Base-by-base conservation (phyloP, 768 basidiomycete genomes). In the Leccinum uliginosum region DNA sequence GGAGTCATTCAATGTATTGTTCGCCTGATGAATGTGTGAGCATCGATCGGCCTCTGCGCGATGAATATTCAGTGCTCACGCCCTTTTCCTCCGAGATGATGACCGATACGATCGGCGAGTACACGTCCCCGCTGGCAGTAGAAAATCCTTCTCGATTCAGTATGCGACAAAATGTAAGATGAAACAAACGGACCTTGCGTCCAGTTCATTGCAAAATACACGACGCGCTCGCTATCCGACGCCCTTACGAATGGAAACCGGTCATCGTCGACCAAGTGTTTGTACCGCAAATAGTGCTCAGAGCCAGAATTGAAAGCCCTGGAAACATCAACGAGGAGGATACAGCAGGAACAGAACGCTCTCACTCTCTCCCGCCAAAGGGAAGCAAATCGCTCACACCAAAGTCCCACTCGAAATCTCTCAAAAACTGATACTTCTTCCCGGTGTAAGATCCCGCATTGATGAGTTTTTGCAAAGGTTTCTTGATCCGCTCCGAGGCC, bases 181-280 rank as follows among this genome's bases (percentile, higher is more conserved):
- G 6, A 2, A 5, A 1, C 23, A 30, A 10, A 38, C 59, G 21
- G 47, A 84, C 89, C 90, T 57, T 75, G 73, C 2, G 77, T 76
- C 89, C 91, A 92, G 63, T 89, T 89, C 6, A 66, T 74, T 1
- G 89, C 89, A 19, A 86, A 84, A 17, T 79, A 69, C 3, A 90
- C 74, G 4, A 91, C 88, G 14, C 91, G 81, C 9, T 73, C 64
- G 3, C 78, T 77, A 15, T 78, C 75, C 1, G 80, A 78, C 0
- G 82, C 72, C 14, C 83, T 73, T 5, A 83, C 73, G 35, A 83
- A 85, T 2, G 87, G 87, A 1, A 82, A 53, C 52, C 76, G 74
- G 6, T 73, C 62, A 10, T 71, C 51, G 23, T 67, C 68, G 26
- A 88, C 64, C 5, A 89, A 69, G 30, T 74, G 63, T 0, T 65